Percentiles rank a stretch among this genome's conserved stretches.
phyloP scores from a whole-genome alignment of 1,284 basidiomycete genomes.

The Pholiota adiposa region DNA sequence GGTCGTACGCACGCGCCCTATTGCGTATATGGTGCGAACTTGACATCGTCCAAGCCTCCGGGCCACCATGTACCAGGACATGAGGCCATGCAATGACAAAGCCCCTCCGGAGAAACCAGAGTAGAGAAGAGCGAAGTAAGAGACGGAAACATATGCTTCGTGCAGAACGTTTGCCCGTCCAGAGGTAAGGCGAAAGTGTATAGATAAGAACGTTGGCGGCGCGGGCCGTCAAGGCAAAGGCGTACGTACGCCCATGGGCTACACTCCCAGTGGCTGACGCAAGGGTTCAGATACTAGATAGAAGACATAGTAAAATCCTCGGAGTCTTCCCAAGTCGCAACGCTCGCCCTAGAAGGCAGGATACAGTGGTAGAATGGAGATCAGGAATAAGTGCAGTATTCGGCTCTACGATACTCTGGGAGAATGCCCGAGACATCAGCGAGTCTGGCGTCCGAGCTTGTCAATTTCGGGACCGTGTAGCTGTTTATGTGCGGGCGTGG shows the following conservation, averaged over 20 bases:
- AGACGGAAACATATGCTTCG: background rate
- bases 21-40: background rate
- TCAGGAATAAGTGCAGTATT: background rate
- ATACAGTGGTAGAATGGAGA: background rate
- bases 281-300: background rate
- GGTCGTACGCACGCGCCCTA: background rate
- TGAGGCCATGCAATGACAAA: background rate
- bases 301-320: background rate
- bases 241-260: background rate
- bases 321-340: background rate
- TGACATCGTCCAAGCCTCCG: background rate
- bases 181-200: background rate
- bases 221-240: background rate
- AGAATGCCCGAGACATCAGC: background rate
- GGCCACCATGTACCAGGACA: background rate
- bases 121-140: conserved; percentile 7
- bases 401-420: background rate
- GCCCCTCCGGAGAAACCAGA: background rate
- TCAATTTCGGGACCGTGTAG: background rate
- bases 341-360: background rate
- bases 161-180: background rate
- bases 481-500: background rate
- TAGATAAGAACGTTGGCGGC: background rate
- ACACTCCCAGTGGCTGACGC: background rate
- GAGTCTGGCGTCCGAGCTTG: background rate